Evolutionary conservation across 192 early-diverging fungal genomes (phyloP).

Genomic region (Entomortierella parvispora): DNA sequence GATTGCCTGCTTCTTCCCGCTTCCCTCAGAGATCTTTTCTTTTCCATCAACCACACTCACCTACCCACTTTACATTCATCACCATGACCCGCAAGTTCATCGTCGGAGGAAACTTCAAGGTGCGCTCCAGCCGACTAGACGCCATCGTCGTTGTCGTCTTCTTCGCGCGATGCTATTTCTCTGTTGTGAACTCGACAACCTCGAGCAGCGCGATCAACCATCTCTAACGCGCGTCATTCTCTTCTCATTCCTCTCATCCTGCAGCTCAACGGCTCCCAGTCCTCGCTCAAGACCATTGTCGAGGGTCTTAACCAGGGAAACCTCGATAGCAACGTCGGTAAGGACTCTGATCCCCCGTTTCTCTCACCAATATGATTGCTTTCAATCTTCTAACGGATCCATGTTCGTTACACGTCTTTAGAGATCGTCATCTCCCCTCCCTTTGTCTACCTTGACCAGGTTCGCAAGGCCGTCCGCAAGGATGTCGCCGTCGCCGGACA

Average conservation of each 20-base stretch:
- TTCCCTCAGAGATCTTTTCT: neutral
- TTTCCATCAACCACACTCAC: neutral
- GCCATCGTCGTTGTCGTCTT: neutral
- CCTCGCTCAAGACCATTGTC: slow-evolving; percentile 80
- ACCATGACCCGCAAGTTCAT: slow-evolving; percentile 86
- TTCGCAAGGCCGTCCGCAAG: slow-evolving; percentile 78
- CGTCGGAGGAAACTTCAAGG: slow-evolving; percentile 74
- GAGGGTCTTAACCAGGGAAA: slow-evolving; percentile 78
- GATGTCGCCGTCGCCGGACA: slow-evolving; percentile 95
- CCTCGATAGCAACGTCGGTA: slow-evolving; percentile 76
- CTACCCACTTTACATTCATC: slow-evolving; percentile 5
- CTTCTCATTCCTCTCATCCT: neutral
- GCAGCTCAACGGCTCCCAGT: slow-evolving; percentile 96
- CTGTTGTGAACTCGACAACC: neutral
- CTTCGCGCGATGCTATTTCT: neutral
- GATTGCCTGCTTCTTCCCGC: neutral
- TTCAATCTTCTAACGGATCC: neutral
- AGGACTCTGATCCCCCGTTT: slow-evolving; percentile 19
- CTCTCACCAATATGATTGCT: too few species aligned
- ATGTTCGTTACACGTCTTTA: too few species aligned
- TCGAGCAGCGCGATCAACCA: neutral
- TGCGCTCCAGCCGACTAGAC: neutral
- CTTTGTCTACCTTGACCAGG: slow-evolving; percentile 86
- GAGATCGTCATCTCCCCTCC: slow-evolving; percentile 99
- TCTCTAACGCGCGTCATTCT: slow-evolving; percentile 6